A percentile compares a stretch with the other conserved stretches of the same genome.
Conservation (phyloP, 768 basidiomycete species). For the Russula earlei region DNA sequence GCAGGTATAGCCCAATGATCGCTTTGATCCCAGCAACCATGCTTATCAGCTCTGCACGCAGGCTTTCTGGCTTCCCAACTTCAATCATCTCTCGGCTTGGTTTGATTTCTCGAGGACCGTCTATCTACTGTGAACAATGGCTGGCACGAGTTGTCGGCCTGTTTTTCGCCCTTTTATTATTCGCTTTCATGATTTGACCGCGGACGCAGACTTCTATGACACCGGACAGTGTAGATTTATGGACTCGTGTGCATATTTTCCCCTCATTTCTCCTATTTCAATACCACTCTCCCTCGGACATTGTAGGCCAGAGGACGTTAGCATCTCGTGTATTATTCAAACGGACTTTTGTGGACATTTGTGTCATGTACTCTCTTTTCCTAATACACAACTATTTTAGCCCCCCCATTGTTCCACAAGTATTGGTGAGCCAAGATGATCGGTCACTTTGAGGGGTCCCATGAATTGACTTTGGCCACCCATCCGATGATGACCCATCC, state of each 20-base stretch:
- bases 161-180: background rate
- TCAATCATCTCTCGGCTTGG: slow-evolving; percentile 13
- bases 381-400: slow-evolving; percentile 4
- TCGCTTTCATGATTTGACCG: background rate
- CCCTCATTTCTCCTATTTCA: background rate
- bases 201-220: slow-evolving; percentile 15
- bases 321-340: slow-evolving; percentile 3
- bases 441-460: too few relatives aligned
- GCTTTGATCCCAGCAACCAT: background rate
- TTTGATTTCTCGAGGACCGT: slow-evolving; percentile 1
- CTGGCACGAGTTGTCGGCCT: slow-evolving; percentile 1
- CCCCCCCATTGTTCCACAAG: too few relatives aligned
- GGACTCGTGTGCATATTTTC: slow-evolving; percentile 14
- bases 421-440: too few relatives aligned
- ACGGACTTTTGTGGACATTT: slow-evolving; percentile 10
- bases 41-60: background rate
- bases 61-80: slow-evolving; percentile 13
- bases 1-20: slow-evolving; percentile 27
- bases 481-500: too few relatives aligned
- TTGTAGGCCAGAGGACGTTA: slow-evolving; percentile 13
- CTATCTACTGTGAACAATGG: background rate
- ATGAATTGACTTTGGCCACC: background rate
- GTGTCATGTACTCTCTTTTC: slow-evolving; percentile 10
- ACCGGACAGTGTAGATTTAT: slow-evolving; percentile 12
- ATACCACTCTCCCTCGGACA: slow-evolving; percentile 13